Conservation (phyloP, 2,329 filamentous ascomycete genomes). For the Didymella pinodella region DNA sequence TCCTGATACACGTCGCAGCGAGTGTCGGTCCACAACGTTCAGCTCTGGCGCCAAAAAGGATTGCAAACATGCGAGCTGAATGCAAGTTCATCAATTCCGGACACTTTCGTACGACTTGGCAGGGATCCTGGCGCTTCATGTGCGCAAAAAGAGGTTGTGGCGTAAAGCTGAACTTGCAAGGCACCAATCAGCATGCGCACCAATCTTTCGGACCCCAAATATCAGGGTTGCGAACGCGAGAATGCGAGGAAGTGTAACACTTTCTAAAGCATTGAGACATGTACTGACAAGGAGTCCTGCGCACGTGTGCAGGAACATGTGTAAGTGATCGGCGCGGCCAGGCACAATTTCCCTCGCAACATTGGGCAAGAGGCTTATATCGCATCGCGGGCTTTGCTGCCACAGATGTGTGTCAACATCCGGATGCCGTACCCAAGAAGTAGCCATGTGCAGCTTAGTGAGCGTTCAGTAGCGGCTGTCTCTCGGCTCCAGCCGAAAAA, state of each 20-base stretch:
- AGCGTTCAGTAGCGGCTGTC: background rate
- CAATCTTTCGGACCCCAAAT: constrained; percentile 1
- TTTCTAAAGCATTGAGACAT: background rate
- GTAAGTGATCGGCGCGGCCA: background rate
- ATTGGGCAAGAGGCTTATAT: background rate
- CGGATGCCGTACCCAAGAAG: background rate
- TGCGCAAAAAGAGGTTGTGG: constrained; percentile 19
- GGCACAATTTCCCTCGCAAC: background rate
- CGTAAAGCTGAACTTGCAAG: constrained; percentile 36
- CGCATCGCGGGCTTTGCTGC: background rate
- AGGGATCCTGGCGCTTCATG: constrained; percentile 18
- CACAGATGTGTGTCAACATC: background rate
- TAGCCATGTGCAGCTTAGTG: too few species aligned
- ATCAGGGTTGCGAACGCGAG: constrained; percentile 4
- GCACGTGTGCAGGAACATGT: background rate
- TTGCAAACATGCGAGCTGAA: constrained; percentile 12
- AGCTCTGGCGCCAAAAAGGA: constrained; percentile 12
- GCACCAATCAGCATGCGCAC: constrained; percentile 7
- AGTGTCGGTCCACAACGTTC: constrained; percentile 5
- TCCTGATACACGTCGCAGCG: constrained; percentile 11
- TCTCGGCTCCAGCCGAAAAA: constrained; percentile 1
- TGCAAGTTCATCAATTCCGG: background rate
- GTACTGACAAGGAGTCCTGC: background rate
- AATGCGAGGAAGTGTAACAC: constrained; percentile 3
- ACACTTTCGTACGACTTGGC: constrained; percentile 9